Conservation (phyloP, 2,329 filamentous ascomycete genomes). For the Magnaporthiopsis rhizophila region DNA sequence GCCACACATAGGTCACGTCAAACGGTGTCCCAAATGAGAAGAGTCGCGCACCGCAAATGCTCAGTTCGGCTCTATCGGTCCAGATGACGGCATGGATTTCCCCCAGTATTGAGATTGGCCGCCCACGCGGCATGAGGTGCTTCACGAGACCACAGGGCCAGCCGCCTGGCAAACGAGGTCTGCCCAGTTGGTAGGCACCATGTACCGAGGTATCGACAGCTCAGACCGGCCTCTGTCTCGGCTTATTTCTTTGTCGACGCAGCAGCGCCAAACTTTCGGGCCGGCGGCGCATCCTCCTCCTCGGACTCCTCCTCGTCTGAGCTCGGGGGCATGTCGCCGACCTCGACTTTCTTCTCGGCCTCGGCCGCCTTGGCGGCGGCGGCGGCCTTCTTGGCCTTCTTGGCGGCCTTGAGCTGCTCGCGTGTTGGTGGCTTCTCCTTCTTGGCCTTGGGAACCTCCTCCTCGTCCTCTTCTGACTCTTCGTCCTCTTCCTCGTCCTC, state of each 20-base stretch:
- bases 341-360: constrained; percentile 67
- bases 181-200: too few relatives aligned
- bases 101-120: too few relatives aligned
- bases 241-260: constrained; percentile 29
- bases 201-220: too few relatives aligned
- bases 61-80: too few relatives aligned
- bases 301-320: constrained; percentile 39
- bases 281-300: constrained; percentile 15
- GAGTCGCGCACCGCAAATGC: too few relatives aligned
- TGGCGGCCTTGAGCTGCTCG: constrained; percentile 78
- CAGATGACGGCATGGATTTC: too few relatives aligned
- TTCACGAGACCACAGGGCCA: too few relatives aligned
- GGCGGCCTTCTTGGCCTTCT: constrained; percentile 60
- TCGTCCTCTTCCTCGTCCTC: constrained; percentile 43
- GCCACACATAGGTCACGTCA: too few relatives aligned
- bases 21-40: too few relatives aligned
- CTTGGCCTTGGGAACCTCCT: constrained; percentile 34
- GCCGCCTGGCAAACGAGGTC: too few relatives aligned
- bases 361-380: constrained; percentile 11
- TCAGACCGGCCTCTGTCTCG: neutral
- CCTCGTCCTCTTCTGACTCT: constrained; percentile 44
- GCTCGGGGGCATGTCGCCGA: constrained; percentile 77
- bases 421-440: constrained; percentile 48
- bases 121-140: too few relatives aligned
- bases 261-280: constrained; percentile 23